Conservation (phyloP, 2,329 filamentous ascomycete species). For the Ophiocordyceps camponoti-saundersi region DNA sequence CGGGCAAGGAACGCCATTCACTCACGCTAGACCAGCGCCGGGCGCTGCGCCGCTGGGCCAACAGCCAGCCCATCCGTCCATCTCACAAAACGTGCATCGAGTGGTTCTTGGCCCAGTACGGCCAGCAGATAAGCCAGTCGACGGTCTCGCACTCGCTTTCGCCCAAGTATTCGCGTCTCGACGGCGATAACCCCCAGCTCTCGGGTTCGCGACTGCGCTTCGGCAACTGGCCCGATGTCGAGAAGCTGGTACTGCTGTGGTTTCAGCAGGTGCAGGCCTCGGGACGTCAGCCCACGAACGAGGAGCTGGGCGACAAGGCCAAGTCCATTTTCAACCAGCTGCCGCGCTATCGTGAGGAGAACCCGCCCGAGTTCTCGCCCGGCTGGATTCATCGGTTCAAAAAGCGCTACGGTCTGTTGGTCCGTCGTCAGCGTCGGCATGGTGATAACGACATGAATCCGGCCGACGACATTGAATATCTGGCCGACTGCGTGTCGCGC, state of each 20-base stretch:
- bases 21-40: conserved; percentile 45
- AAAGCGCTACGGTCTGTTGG: conserved; percentile 42
- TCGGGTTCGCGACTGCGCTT: conserved; percentile 45
- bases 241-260: conserved; percentile 39
- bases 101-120: conserved; percentile 41
- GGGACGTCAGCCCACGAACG: conserved; percentile 42
- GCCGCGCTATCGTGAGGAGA: conserved; percentile 42
- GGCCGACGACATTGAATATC: conserved; percentile 39
- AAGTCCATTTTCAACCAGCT: conserved; percentile 40
- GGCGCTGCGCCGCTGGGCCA: conserved; percentile 42
- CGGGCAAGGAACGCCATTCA: conserved; percentile 35
- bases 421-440: conserved; percentile 37
- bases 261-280: conserved; percentile 32
- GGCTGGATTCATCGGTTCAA: conserved; percentile 50
- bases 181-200: conserved; percentile 40
- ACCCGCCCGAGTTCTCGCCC: conserved; percentile 43
- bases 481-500: conserved; percentile 41
- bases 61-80: conserved; percentile 35
- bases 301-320: conserved; percentile 45
- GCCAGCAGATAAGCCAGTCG: conserved; percentile 43
- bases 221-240: conserved; percentile 47
- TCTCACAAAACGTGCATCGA: conserved; percentile 46
- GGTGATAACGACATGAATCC: conserved; percentile 27
- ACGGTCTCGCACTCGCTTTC: conserved; percentile 46
- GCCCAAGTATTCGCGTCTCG: conserved; percentile 43